A percentile compares a stretch with the other conserved stretches of the same genome.
Conservation (phyloP, 768 basidiomycete genomes). For the Hypsizygus marmoreus region DNA sequence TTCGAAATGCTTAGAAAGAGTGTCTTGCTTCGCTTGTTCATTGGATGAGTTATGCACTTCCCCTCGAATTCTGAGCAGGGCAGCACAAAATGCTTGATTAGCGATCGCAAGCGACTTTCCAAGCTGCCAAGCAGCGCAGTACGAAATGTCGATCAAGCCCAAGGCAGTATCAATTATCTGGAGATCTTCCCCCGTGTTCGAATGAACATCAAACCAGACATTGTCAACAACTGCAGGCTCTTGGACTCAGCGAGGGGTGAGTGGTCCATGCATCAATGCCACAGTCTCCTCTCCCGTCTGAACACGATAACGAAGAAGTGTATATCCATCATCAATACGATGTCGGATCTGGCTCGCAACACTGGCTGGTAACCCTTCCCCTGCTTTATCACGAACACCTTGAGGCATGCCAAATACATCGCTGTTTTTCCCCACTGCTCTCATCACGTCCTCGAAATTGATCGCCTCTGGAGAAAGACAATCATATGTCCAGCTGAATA, state of each 20-base stretch:
- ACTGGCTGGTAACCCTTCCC: no score
- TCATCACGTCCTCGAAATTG: slow-evolving; percentile 2
- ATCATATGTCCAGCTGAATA: slow-evolving; percentile 8
- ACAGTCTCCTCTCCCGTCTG: not conserved
- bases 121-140: slow-evolving; percentile 6
- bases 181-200: slow-evolving; percentile 3
- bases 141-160: slow-evolving; percentile 5
- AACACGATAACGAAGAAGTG: not conserved
- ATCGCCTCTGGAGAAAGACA: not conserved
- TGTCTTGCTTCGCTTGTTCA: not conserved
- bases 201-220: not conserved
- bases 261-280: not conserved
- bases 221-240: not conserved
- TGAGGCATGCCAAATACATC: not conserved
- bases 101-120: slow-evolving; percentile 7
- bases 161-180: slow-evolving; percentile 2
- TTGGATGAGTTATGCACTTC: not conserved
- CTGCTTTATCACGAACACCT: not conserved
- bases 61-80: not conserved
- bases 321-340: not conserved
- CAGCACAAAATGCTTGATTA: slow-evolving; percentile 1
- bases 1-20: no score
- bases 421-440: not conserved
- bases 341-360: not conserved
- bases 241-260: not conserved